Conservation (phyloP, 805 yeast genomes). For the Starmera amethionina region DNA sequence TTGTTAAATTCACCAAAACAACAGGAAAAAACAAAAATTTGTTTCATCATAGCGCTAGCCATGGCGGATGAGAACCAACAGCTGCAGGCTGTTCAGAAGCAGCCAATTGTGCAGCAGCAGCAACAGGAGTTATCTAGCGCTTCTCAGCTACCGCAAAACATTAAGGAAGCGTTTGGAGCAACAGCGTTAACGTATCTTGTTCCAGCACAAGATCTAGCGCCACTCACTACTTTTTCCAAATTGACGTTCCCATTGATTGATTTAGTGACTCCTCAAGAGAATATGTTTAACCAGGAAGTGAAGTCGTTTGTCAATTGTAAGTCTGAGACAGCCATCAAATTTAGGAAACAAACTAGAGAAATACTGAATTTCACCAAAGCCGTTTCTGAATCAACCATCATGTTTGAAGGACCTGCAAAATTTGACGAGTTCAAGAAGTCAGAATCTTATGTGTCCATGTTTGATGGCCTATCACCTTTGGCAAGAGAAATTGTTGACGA, state of each 20-base stretch:
- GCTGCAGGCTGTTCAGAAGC: not conserved
- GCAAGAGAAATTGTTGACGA: not conserved
- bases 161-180: constrained; percentile 20
- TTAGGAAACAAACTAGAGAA: not conserved
- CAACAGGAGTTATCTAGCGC: not conserved
- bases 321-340: not conserved
- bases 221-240: not conserved
- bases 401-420: not conserved
- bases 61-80: not conserved
- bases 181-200: constrained; percentile 28
- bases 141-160: constrained; percentile 9
- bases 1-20: too few species aligned
- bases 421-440: not conserved
- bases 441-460: not conserved
- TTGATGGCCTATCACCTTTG: not conserved
- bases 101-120: not conserved
- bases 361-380: not conserved
- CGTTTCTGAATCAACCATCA: not conserved
- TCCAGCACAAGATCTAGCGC: constrained; percentile 24
- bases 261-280: not conserved
- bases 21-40: too few species aligned
- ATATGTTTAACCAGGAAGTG: not conserved
- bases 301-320: not conserved
- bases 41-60: too few species aligned
- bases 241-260: not conserved